Base-by-base conservation (phyloP, 2,329 filamentous ascomycete genomes). In the Lachnellula subtilissima region DNA sequence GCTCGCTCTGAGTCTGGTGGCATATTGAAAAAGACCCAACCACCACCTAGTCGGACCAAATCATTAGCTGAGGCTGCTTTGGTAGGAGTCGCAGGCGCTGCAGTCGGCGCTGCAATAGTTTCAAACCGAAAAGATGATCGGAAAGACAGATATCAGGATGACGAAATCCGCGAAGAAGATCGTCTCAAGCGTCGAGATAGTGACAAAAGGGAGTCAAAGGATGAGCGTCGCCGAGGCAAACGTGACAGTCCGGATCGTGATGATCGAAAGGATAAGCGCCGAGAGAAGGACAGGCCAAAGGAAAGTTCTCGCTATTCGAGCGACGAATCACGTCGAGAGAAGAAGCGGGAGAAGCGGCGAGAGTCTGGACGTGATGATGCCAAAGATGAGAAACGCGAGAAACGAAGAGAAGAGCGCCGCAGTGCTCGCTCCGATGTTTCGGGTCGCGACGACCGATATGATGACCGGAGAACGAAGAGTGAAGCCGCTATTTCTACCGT, bases 21-120 rank as follows among this genome's bases (percentile, higher is more conserved):
- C 11, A 61, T 64, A 25, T 50, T 62, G 25, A 64, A 64, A 55
- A 66, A 64, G 42, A 50, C 45, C 12, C 15, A 53, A 2, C 56
- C 62, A 11, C 71, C 62, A 11, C 70, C 74, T n/a, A 70, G 56
- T 23, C 61, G 74, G 39, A 71, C 72, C 9, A 74, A 70, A 59
- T 71, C 69, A 25, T 68, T 78, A 52, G 72, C 72, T n/a, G 72
- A 74, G 62, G 71, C 73, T 49, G 77, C 77, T n/a, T 72, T 77
- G 14, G 73, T 74, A 28, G 78, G 75, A 19, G 72, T 77, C 43
- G 76, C 76, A 32, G 79, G 76, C 23, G 77, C 77, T 4, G 77
- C 76, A 9, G 70, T 79, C 19, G 78, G 78, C 14, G 78, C 76
- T 42, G 73, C 73, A 23, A 72, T 77, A 49, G 72, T 74, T 15